Conservation (phyloP, 805 yeast genomes). For the Teunomyces panamensis region DNA sequence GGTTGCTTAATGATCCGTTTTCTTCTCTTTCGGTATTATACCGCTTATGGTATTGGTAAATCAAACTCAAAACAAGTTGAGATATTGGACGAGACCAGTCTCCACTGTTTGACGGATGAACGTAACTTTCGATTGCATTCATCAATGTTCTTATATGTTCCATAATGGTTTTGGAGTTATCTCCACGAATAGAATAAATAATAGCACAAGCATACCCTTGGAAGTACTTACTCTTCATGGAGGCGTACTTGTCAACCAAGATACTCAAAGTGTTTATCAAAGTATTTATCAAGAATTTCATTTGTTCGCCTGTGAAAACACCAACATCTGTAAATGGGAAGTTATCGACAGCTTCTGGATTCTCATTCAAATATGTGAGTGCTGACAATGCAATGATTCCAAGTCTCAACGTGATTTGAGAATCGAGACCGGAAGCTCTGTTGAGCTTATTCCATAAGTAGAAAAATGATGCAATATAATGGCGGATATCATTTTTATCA, state of each 20-base stretch:
- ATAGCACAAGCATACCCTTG: conserved; percentile 46
- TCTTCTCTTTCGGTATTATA: conserved; percentile 45
- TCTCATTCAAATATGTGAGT: conserved; percentile 28
- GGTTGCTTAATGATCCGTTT: conserved; percentile 20
- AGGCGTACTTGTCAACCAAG: conserved; percentile 46
- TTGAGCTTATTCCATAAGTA: conserved; percentile 66
- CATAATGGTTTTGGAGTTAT: conserved; percentile 42
- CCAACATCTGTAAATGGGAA: conserved; percentile 53
- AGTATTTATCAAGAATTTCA: conserved; percentile 57
- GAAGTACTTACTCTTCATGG: conserved; percentile 37
- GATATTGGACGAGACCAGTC: conserved; percentile 78
- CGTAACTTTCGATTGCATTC: conserved; percentile 74
- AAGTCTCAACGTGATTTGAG: conserved; percentile 61
- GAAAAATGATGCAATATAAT: conserved; percentile 64
- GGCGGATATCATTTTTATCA: conserved; percentile 40
- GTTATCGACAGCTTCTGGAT: conserved; percentile 11
- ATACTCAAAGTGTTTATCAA: conserved; percentile 46
- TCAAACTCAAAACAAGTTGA: conserved; percentile 58
- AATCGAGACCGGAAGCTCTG: conserved; percentile 51
- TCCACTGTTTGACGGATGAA: conserved; percentile 92
- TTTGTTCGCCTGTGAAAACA: conserved; percentile 59
- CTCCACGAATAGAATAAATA: conserved; percentile 60
- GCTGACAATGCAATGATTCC: conserved; percentile 57
- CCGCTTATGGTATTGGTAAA: conserved; percentile 60
- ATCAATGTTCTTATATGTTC: conserved; percentile 52